A percentile compares a stretch with the other conserved stretches of the same genome.
These are phyloP conservation scores for Dothistroma septosporum DNA, from an alignment of 2,329 filamentous ascomycete species.

Conservation along the genomic window DNA sequence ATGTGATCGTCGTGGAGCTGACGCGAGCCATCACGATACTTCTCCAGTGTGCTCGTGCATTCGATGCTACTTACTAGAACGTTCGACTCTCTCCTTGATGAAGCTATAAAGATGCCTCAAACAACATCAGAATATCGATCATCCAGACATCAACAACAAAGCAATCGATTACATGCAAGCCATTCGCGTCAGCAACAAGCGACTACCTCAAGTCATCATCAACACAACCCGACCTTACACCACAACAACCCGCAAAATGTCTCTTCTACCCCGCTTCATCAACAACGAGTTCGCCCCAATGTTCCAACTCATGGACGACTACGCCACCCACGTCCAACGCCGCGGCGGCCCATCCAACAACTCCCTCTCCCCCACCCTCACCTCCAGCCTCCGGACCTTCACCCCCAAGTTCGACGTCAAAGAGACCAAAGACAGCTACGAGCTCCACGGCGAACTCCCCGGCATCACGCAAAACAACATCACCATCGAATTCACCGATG, in stretches of 20 bases:
- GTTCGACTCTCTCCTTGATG: constrained; percentile 12
- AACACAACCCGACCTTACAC: constrained; percentile 16
- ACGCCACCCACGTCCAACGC: constrained; percentile 34
- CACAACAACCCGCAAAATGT: constrained; percentile 34
- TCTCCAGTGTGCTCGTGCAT: constrained; percentile 13
- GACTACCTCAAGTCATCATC: constrained; percentile 26
- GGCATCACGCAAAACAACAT: constrained; percentile 71
- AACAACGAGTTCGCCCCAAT: constrained; percentile 37
- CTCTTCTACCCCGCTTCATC: constrained; percentile 37
- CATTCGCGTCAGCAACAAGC: constrained; percentile 24
- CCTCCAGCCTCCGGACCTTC: constrained; percentile 52
- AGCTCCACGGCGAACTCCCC: constrained; percentile 76
- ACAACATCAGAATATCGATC: constrained; percentile 9
- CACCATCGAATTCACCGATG: constrained; percentile 73
- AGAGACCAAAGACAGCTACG: constrained; percentile 64
- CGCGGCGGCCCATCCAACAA: constrained; percentile 19
- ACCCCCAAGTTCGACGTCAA: constrained; percentile 74
- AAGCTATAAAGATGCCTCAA: constrained; percentile 19
- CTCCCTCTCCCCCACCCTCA: constrained; percentile 9
- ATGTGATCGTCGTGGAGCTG: constrained; percentile 1
- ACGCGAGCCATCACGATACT: constrained; percentile 13
- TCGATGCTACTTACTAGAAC: constrained; percentile 12
- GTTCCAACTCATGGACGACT: constrained; percentile 49
- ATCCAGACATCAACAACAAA: constrained; percentile 26
- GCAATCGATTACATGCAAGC: constrained; percentile 27